A percentile compares a stretch with the other conserved stretches of the same genome.
phyloP scores from a whole-genome alignment of 202 grass and related monocot genomes.

The Sporobolus alterniflorus region DNA sequence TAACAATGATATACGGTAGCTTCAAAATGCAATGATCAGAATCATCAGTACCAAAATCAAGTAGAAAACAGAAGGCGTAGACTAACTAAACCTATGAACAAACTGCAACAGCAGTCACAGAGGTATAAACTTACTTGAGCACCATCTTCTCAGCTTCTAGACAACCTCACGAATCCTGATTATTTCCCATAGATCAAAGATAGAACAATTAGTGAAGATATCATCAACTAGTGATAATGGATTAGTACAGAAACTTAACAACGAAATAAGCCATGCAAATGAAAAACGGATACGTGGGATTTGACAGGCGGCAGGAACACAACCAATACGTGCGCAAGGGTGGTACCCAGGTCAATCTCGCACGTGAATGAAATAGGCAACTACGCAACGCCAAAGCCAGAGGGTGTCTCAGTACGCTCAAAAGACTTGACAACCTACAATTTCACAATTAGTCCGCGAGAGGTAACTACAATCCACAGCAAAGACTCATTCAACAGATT shows the following conservation, averaged over 20 bases:
- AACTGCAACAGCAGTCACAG: not conserved
- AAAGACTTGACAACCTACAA: not conserved
- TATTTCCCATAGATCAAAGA: not conserved
- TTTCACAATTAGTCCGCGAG: no score
- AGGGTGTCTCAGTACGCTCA: no score
- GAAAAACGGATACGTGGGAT: not conserved
- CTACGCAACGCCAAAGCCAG: conserved; percentile 1
- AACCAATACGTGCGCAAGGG: not conserved
- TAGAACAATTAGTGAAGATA: not conserved
- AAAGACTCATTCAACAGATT: not conserved
- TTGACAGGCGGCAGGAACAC: conserved; percentile 31
- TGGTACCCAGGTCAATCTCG: conserved; percentile 16
- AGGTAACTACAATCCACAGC: not conserved
- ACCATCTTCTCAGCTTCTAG: conserved; percentile 50
- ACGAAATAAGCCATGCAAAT: not conserved
- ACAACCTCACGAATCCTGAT: conserved; percentile 24
- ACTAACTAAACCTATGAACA: not conserved
- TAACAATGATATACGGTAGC: not conserved
- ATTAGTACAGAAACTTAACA: not conserved
- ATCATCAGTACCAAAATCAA: not conserved
- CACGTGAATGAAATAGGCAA: conserved; percentile 22
- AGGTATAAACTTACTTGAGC: conserved; percentile 48
- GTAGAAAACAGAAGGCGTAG: not conserved
- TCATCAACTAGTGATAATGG: not conserved
- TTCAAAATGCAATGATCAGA: not conserved